Percentiles rank a stretch among this genome's conserved stretches.
phyloP scores from a whole-genome alignment of 1,284 basidiomycete species.

The Butyriboletus appendiculatus region DNA sequence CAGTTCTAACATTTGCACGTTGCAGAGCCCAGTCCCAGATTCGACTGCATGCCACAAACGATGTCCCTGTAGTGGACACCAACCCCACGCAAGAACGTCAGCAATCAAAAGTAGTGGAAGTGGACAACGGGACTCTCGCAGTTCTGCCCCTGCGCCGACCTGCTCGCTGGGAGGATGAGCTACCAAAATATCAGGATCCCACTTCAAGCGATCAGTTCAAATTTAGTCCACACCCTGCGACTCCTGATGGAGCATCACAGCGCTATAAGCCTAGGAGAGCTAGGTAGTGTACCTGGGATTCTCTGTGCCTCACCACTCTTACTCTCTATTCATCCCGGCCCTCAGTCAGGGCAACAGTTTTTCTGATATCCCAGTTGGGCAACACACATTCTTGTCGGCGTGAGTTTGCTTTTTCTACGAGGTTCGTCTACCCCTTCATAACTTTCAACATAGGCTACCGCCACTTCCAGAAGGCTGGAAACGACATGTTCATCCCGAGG shows the following conservation, averaged over 20 bases:
- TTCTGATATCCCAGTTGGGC: conserved; percentile 12
- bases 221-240: conserved; percentile 4
- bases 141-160: neutral
- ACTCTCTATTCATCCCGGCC: neutral
- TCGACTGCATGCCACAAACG: conserved; percentile 1
- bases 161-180: neutral
- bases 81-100: neutral
- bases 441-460: conserved; percentile 2
- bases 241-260: conserved; percentile 16
- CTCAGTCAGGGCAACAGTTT: neutral
- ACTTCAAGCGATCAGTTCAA: neutral
- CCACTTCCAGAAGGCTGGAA: conserved; percentile 6
- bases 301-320: neutral
- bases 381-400: conserved; percentile 12
- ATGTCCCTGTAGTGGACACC: neutral
- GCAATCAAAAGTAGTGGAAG: neutral
- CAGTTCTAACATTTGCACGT: neutral
- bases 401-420: neutral
- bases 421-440: neutral
- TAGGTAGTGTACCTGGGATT: conserved; percentile 1
- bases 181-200: neutral
- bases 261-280: conserved; percentile 8
- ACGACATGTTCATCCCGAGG: conserved; percentile 23
- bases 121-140: neutral
- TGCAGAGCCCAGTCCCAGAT: neutral